Conservation (phyloP, 176 grass and related monocot species). For the Triticum timopheevii region DNA sequence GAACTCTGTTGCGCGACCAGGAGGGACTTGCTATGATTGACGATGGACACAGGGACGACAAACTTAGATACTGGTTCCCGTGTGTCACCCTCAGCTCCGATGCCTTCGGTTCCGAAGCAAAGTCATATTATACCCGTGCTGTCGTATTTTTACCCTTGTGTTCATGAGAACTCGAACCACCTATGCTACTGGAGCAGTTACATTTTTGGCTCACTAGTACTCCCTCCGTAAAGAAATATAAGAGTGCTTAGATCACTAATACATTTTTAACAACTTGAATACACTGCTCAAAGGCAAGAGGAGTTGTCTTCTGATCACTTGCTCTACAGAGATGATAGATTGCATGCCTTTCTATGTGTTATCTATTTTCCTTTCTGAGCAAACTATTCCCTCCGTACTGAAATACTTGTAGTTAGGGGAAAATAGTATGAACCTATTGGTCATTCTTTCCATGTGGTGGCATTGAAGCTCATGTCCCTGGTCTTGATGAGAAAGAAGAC, state of each 20-base stretch:
- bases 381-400: no score
- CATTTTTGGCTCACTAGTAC: no score
- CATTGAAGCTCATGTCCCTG: conserved; percentile 52
- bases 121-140: neutral
- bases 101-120: conserved; percentile 26
- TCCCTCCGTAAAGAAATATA: no score
- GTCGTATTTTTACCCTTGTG: neutral
- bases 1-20: conserved; percentile 33
- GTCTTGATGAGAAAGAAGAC: conserved; percentile 71
- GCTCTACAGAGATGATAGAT: no score
- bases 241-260: no score
- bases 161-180: neutral
- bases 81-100: conserved; percentile 69
- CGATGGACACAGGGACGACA: conserved; percentile 80
- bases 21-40: conserved; percentile 98
- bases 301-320: no score
- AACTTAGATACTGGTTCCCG: conserved; percentile 84
- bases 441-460: conserved; percentile 77
- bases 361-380: no score
- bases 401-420: no score
- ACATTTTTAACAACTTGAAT: no score
- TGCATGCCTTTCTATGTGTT: no score
- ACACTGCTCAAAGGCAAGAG: no score
- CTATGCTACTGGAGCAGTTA: no score
- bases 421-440: conserved; percentile 65